Conservation (phyloP, 352 stramenopile genomes). For the Phytopythium chamaehyphon region DNA sequence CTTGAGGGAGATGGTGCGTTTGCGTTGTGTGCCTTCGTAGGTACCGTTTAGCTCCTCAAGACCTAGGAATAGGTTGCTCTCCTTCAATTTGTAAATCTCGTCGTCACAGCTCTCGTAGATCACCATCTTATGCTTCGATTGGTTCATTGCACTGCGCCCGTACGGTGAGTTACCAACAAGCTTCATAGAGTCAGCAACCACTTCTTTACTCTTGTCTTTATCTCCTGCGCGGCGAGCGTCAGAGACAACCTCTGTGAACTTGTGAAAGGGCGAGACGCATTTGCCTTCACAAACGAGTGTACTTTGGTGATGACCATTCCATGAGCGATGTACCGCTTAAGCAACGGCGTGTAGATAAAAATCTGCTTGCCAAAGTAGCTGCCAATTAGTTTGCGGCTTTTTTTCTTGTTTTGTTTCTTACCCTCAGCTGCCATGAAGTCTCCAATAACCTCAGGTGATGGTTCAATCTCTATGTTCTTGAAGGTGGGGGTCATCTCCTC, state of each 20-base stretch:
- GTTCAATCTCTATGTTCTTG: constrained; percentile 29
- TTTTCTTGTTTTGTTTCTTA: too few relatives aligned
- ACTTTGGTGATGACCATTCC: constrained; percentile 22
- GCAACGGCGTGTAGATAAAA: constrained; percentile 26
- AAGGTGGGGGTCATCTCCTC: constrained; percentile 33
- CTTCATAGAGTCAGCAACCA: neutral
- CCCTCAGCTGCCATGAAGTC: neutral
- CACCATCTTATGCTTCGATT: too few relatives aligned
- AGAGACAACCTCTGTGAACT: constrained; percentile 18
- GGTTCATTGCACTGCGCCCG: too few relatives aligned
- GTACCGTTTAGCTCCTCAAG: constrained; percentile 11
- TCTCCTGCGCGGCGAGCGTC: constrained; percentile 21
- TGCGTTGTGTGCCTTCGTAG: constrained; percentile 10
- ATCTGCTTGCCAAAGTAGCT: constrained; percentile 33
- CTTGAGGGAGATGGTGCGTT: constrained; percentile 9
- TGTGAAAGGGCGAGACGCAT: constrained; percentile 10
- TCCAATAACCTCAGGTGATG: constrained; percentile 16
- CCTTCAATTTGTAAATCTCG: too few relatives aligned
- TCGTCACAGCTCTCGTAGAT: too few relatives aligned
- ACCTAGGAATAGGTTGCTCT: constrained; percentile 7
- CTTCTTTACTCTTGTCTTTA: constrained; percentile 13
- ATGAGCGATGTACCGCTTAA: constrained; percentile 36
- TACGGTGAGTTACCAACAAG: neutral
- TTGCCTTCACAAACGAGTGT: constrained; percentile 25
- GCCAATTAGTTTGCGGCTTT: constrained; percentile 20